phyloP scores from a whole-genome alignment of 2,329 filamentous ascomycete species.

The Neodidymelliopsis sp. region DNA sequence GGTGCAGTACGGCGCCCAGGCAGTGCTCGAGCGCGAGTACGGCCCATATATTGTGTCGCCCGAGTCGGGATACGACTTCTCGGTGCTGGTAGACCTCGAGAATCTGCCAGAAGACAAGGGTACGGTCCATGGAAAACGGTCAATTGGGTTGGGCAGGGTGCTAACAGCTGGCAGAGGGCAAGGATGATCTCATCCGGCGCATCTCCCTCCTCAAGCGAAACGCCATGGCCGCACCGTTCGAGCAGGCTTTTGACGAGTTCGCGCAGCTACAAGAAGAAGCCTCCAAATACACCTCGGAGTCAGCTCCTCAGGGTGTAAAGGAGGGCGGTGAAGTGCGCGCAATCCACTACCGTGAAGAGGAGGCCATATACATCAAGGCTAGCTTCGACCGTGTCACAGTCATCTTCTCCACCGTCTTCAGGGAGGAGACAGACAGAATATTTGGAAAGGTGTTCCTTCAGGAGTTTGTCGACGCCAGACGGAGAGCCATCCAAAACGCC shows the following conservation, averaged over 20 bases:
- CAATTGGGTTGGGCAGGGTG: neutral
- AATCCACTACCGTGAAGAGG: constrained; percentile 98
- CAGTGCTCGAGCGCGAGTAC: constrained; percentile 93
- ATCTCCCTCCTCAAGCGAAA: constrained; percentile 96
- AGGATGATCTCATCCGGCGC: constrained; percentile 84
- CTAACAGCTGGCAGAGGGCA: constrained; percentile 68
- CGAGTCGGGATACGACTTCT: constrained; percentile 96
- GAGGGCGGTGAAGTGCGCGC: constrained; percentile 94
- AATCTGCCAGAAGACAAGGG: constrained; percentile 81
- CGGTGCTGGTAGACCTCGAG: constrained; percentile 87
- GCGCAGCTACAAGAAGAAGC: constrained; percentile 86
- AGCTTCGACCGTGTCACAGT: constrained; percentile 97
- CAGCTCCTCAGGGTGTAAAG: constrained; percentile 85
- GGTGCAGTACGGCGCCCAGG: constrained; percentile 88
- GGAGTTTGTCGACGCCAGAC: constrained; percentile 95
- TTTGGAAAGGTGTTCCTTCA: constrained; percentile 99
- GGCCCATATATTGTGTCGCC: constrained; percentile 86
- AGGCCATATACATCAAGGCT: constrained; percentile 98
- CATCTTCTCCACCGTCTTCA: constrained; percentile 98
- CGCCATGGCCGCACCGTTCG: constrained; percentile 97
- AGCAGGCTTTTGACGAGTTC: constrained; percentile 94
- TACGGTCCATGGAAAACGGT: constrained; percentile 49
- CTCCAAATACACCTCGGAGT: constrained; percentile 90
- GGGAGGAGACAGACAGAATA: constrained; percentile 95
- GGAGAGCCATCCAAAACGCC: constrained; percentile 96